Percentiles rank a stretch among this genome's conserved stretches.
phyloP scores from a whole-genome alignment of 2,329 filamentous ascomycete genomes.

The Macrophomina pseudophaseolina region DNA sequence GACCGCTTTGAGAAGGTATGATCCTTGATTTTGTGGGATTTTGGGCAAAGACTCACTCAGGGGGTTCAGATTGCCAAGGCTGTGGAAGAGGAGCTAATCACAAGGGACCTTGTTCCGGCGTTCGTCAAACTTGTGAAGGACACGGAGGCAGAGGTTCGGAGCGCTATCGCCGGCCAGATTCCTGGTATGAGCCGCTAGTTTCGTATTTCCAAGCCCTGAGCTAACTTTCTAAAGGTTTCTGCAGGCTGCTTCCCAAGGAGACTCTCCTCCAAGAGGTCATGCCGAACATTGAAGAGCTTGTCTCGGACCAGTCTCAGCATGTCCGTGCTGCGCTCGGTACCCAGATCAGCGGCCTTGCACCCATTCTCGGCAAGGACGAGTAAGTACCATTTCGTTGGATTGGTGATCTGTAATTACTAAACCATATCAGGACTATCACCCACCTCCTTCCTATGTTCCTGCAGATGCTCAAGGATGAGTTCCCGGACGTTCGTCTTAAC shows the following conservation, averaged over 20 bases:
- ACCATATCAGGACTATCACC: constrained; percentile 75
- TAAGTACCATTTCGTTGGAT: constrained; percentile 53
- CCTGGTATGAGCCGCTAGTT: constrained; percentile 61
- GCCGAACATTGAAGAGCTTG: constrained; percentile 93
- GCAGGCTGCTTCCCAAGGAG: constrained; percentile 82
- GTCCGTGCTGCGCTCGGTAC: constrained; percentile 94
- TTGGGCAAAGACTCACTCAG: constrained; percentile 35
- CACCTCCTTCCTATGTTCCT: constrained; percentile 98
- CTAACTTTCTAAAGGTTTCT: constrained; percentile 73
- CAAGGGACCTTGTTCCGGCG: constrained; percentile 89
- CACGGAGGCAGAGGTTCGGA: constrained; percentile 95
- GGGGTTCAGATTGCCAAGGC: constrained; percentile 87
- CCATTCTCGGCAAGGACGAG: constrained; percentile 98
- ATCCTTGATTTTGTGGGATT: background rate
- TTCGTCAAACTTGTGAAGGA: constrained; percentile 99
- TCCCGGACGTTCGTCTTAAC: constrained; percentile 95
- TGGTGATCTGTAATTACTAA: constrained; percentile 5
- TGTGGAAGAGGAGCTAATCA: constrained; percentile 95
- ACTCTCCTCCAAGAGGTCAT: constrained; percentile 95
- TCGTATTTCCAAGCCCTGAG: constrained; percentile 24
- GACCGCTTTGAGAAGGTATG: constrained; percentile 94
- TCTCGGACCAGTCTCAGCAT: constrained; percentile 95
- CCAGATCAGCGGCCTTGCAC: constrained; percentile 94
- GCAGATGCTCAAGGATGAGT: constrained; percentile 99
- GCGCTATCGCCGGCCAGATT: constrained; percentile 95